phyloP scores from a whole-genome alignment of 176 grass and related monocot species.

The Triticum turgidum region DNA sequence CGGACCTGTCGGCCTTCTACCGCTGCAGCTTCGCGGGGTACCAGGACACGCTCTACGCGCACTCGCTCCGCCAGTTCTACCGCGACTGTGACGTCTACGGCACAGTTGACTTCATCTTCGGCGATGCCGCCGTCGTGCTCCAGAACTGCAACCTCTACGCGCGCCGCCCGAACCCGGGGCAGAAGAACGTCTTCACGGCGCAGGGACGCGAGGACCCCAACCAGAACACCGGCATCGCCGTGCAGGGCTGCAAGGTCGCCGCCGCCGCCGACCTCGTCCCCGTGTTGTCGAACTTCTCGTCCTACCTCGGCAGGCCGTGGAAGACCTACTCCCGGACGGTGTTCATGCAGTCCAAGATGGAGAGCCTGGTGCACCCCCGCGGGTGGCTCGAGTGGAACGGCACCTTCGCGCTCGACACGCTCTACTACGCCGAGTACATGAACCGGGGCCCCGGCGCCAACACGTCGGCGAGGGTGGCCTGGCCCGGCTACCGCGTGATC shows the following conservation, averaged over 20 bases:
- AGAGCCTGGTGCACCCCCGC: conserved; percentile 51
- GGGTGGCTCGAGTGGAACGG: conserved; percentile 84
- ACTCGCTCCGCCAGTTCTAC: conserved; percentile 96
- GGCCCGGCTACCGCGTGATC: conserved; percentile 82
- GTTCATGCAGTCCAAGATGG: conserved; percentile 70
- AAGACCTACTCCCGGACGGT: conserved; percentile 87
- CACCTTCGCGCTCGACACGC: conserved; percentile 70
- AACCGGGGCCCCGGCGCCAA: conserved; percentile 60
- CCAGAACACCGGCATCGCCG: conserved; percentile 87
- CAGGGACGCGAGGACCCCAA: conserved; percentile 80
- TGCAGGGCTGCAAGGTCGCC: conserved; percentile 81
- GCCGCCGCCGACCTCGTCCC: conserved; percentile 76
- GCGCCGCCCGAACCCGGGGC: conserved; percentile 42
- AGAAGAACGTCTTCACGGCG: conserved; percentile 85
- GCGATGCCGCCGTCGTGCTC: conserved; percentile 72
- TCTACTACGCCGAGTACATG: conserved; percentile 95
- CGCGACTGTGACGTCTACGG: conserved; percentile 93
- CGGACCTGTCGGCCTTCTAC: conserved; percentile 68
- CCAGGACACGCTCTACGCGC: conserved; percentile 92
- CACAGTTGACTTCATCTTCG: conserved; percentile 90
- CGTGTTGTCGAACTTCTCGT: conserved; percentile 49
- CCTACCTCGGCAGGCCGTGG: conserved; percentile 78
- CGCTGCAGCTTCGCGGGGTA: conserved; percentile 86
- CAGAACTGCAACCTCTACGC: conserved; percentile 90
- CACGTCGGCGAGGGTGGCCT: conserved; percentile 52